These are phyloP conservation scores for Hypoxylon lienhwacheense DNA, from an alignment of 495 filamentous ascomycete species.

Conservation along the genomic window DNA sequence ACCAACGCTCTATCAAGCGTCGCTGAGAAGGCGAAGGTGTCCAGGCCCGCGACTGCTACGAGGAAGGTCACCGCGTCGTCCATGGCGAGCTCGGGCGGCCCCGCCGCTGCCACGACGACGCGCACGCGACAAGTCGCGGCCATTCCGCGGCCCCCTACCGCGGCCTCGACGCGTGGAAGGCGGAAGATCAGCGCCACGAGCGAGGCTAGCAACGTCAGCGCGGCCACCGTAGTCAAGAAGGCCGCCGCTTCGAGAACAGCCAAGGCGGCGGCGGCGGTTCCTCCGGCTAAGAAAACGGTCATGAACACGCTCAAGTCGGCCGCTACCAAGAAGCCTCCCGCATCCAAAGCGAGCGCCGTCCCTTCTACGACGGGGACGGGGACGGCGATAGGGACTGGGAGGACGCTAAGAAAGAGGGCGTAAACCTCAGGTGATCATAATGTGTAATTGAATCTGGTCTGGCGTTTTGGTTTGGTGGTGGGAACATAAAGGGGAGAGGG, in stretches of 20 bases:
- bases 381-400: slow-evolving; percentile 44
- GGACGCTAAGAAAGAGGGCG: slow-evolving; percentile 55
- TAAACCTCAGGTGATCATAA: slow-evolving; percentile 31
- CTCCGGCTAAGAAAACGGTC: slow-evolving; percentile 43
- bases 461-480: slow-evolving; percentile 19
- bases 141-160: slow-evolving; percentile 29
- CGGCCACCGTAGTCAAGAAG: slow-evolving; percentile 49
- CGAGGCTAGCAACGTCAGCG: slow-evolving; percentile 55
- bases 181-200: slow-evolving; percentile 51
- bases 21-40: slow-evolving; percentile 57
- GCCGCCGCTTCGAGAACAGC: slow-evolving; percentile 38
- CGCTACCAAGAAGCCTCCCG: slow-evolving; percentile 46
- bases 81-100: slow-evolving; percentile 38
- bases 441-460: slow-evolving; percentile 12
- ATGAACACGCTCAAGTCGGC: slow-evolving; percentile 48
- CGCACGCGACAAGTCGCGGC: slow-evolving; percentile 44
- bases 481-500: slow-evolving; percentile 6
- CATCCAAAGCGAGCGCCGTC: slow-evolving; percentile 36
- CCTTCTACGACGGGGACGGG: slow-evolving; percentile 40
- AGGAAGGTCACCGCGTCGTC: slow-evolving; percentile 54
- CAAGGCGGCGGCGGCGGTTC: slow-evolving; percentile 41
- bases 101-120: slow-evolving; percentile 31
- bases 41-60: slow-evolving; percentile 49
- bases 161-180: slow-evolving; percentile 44
- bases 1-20: slow-evolving; percentile 59